Evolutionary conservation across 441 rosid genomes (phyloP).

Genomic region (Corymbia calophylla): DNA sequence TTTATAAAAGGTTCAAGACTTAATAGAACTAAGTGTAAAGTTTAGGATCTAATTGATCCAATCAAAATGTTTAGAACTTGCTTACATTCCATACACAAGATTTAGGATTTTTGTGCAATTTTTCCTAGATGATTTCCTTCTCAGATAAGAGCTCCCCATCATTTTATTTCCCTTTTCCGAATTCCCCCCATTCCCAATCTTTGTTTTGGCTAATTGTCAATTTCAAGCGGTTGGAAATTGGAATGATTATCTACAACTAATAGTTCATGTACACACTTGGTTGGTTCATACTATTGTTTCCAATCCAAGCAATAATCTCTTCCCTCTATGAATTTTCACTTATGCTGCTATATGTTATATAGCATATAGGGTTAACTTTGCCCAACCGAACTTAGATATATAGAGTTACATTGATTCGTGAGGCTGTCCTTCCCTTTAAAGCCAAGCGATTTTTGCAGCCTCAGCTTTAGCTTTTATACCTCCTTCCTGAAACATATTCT

Average conservation of each 20-base stretch:
- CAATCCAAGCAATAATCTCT: background rate
- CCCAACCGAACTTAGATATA: background rate
- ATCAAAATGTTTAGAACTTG: background rate
- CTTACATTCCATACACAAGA: background rate
- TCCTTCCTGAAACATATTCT: background rate
- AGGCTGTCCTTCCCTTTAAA: background rate
- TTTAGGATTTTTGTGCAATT: background rate
- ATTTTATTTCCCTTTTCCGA: background rate
- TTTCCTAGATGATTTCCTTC: background rate
- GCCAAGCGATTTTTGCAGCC: background rate
- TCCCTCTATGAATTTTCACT: background rate
- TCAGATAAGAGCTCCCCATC: background rate
- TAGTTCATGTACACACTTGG: background rate
- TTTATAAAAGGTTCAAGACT: background rate
- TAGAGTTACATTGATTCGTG: background rate
- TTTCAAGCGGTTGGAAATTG: background rate
- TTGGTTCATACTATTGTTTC: background rate
- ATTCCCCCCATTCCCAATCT: background rate
- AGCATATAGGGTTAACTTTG: background rate
- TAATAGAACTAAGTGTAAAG: background rate
- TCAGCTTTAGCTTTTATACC: background rate
- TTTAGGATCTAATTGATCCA: background rate
- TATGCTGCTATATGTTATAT: background rate
- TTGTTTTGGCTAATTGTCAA: background rate
- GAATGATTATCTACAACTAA: background rate